Percentiles rank a stretch among this genome's conserved stretches.
phyloP scores from a whole-genome alignment of 371 early-diverging fungal genomes.

The Rhizopus sp. region DNA sequence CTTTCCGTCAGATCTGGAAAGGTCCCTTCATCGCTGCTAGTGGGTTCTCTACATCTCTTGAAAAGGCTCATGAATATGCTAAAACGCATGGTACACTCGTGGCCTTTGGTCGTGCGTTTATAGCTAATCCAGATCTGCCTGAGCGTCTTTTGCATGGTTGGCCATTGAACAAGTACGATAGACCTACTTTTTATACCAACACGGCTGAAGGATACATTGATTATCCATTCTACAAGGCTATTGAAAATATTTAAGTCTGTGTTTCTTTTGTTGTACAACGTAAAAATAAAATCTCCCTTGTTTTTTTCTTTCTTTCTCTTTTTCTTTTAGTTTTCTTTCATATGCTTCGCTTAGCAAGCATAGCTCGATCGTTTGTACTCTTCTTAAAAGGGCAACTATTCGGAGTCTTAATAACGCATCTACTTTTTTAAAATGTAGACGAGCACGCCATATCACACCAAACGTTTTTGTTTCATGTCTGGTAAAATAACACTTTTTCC shows the following conservation, averaged over 20 bases:
- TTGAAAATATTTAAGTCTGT: too few relatives aligned
- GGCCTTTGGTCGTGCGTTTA: conserved; percentile 23
- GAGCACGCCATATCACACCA: conserved; percentile 5
- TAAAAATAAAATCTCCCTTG: too few relatives aligned
- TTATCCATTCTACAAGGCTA: conserved; percentile 2
- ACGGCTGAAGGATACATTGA: conserved; percentile 9
- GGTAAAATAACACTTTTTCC: not conserved
- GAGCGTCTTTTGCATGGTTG: conserved; percentile 11
- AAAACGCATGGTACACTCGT: conserved; percentile 11
- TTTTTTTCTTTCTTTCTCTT: too few relatives aligned
- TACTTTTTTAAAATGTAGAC: not conserved
- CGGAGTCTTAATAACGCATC: not conserved
- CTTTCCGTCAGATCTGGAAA: conserved; percentile 35
- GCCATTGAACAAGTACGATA: conserved; percentile 10
- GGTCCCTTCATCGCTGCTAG: conserved; percentile 32
- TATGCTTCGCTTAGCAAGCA: too few relatives aligned
- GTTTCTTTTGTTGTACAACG: too few relatives aligned
- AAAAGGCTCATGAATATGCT: conserved; percentile 12
- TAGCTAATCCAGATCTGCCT: conserved; percentile 26
- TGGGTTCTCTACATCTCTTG: conserved; percentile 24
- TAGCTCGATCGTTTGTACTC: too few relatives aligned
- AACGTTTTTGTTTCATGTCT: conserved; percentile 5
- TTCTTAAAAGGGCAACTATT: too few relatives aligned
- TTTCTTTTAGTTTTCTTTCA: too few relatives aligned
- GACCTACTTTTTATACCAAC: conserved; percentile 11